Base-by-base conservation (phyloP, 1,284 basidiomycete genomes). In the Rhodotorula mucilaginosa region DNA sequence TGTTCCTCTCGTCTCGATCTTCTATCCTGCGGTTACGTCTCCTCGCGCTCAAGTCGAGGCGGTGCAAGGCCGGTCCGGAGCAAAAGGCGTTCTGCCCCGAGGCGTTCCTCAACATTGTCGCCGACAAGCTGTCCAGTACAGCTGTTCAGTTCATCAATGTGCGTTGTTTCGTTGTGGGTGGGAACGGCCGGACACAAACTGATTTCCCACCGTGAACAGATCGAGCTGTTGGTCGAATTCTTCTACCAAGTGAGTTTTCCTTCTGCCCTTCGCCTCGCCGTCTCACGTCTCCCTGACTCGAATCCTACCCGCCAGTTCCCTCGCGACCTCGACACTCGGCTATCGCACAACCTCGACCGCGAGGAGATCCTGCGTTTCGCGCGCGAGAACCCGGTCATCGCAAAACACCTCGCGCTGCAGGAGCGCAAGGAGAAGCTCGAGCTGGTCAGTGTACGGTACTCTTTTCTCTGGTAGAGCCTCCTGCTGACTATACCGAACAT, bases 361-460 rank as follows among this genome's bases (percentile, higher is more conserved):
- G 85, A 85, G 61, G 92, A 96, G 80, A 91, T 97, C 61, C 82
- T 89, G 44, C 87, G 88, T 70, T 99, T 99, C 82, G 96, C 97
- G 0, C 86, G 92, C 44, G 94, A 99, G 84, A 99, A 99, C 80
- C 96, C 95, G 1, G 83, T 83, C 44, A 88, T 99, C 67, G 84
- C 88, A 75, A 84, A 84, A 67, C 97, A 99, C 80, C 85, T 99
- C n/a, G 94, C 99, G 74, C 82, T 99, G 57, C 97, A 99, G 81
- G 93, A 96, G 71, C 86, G 94, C 49, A 99, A 98, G 80, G 94
- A 98, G 80, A 98, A 97, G 82, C 85, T 99, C n/a, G 94, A 97
- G 80, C 89, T 95, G 85, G 93, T 91, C 74, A 76, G 81, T 78
- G 54, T 5, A 54, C n/a, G 51, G 19, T 7, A 2, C 3, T 18